phyloP scores from a whole-genome alignment of 441 rosid genomes.

The Brassica balearica region DNA sequence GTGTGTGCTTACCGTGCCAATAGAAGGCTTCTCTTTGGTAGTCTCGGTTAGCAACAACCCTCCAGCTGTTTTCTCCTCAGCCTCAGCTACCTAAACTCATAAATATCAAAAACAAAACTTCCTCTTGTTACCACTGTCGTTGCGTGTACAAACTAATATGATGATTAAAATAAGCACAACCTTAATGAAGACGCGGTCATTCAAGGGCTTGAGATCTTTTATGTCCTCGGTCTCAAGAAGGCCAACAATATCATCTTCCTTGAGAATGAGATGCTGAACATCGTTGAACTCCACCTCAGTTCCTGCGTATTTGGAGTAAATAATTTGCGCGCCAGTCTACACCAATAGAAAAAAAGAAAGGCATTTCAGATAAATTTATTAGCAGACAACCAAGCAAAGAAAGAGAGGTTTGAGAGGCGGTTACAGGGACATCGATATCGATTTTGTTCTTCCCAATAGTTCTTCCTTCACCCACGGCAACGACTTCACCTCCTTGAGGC shows the following conservation, averaged over 20 bases:
- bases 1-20: conserved; percentile 66
- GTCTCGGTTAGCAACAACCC: conserved; percentile 89
- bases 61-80: conserved; percentile 92
- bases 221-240: conserved; percentile 87
- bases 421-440: conserved; percentile 69
- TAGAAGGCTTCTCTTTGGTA: conserved; percentile 88
- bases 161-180: conserved; percentile 42
- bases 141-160: neutral
- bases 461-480: conserved; percentile 92
- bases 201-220: conserved; percentile 93
- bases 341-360: conserved; percentile 20
- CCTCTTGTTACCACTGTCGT: conserved; percentile 1
- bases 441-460: conserved; percentile 64
- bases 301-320: conserved; percentile 91
- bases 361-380: neutral
- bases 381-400: neutral
- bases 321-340: conserved; percentile 78
- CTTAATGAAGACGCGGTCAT: conserved; percentile 86
- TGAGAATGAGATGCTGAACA: conserved; percentile 75
- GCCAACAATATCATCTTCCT: conserved; percentile 94
- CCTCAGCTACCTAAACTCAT: conserved; percentile 72
- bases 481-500: conserved; percentile 94
- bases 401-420: neutral
- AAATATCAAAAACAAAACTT: neutral
- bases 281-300: conserved; percentile 88